Percentiles rank a stretch among this genome's conserved stretches.
These are phyloP conservation scores for Aspergillus leporis DNA, from an alignment of 495 filamentous ascomycete genomes.

Conservation along the genomic window DNA sequence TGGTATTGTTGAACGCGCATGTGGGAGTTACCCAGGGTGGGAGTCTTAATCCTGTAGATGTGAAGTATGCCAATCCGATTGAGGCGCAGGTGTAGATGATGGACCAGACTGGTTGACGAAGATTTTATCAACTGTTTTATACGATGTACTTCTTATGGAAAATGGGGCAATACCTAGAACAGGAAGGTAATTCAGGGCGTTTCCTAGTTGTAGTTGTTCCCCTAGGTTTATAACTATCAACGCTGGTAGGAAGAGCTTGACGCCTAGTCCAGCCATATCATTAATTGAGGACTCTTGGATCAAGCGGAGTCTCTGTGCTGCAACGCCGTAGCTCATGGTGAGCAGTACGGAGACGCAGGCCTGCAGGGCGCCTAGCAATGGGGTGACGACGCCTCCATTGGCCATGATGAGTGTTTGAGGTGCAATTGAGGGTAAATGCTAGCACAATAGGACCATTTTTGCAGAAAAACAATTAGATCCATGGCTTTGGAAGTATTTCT, in stretches of 20 bases:
- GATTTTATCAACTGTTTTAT: not conserved
- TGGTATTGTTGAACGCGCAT: constrained; percentile 77
- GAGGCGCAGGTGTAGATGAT: constrained; percentile 56
- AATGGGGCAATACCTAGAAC: constrained; percentile 35
- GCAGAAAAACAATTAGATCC: too few relatives aligned
- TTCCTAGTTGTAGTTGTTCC: constrained; percentile 58
- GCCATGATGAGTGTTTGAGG: constrained; percentile 6
- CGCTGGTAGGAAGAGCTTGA: constrained; percentile 69
- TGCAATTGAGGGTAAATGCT: not conserved
- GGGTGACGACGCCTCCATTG: constrained; percentile 30
- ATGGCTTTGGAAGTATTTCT: not conserved
- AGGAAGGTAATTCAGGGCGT: constrained; percentile 57
- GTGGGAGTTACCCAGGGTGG: constrained; percentile 68
- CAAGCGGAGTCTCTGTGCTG: constrained; percentile 58
- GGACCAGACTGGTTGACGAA: constrained; percentile 54
- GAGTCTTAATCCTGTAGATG: constrained; percentile 51
- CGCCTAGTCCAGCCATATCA: constrained; percentile 65
- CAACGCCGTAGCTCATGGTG: constrained; percentile 64
- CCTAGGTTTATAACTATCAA: constrained; percentile 71
- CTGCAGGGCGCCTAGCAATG: constrained; percentile 70
- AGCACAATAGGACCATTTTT: not conserved
- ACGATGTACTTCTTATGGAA: not conserved
- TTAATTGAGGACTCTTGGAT: constrained; percentile 56
- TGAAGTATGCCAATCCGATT: constrained; percentile 49
- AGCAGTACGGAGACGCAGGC: constrained; percentile 69